Evolutionary conservation across 2,329 filamentous ascomycete species (phyloP).

Genomic region (Beauveria asiatica): DNA sequence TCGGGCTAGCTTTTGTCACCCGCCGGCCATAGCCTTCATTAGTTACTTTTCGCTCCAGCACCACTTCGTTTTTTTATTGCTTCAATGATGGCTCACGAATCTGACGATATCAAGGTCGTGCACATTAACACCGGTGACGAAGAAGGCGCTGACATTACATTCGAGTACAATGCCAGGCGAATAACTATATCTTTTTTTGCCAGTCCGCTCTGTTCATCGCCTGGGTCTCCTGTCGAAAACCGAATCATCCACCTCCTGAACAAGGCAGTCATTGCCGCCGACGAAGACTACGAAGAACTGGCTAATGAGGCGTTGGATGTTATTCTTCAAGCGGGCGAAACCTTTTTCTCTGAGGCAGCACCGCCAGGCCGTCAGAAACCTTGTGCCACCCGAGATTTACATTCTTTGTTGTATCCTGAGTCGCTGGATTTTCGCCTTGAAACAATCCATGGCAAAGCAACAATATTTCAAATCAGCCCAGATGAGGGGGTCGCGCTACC

Average conservation of each 20-base stretch:
- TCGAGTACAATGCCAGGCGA: conserved; percentile 4
- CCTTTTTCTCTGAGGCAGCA: not conserved
- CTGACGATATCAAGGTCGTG: not conserved
- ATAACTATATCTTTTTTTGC: not conserved
- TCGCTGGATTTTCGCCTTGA: not conserved
- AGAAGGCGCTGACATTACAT: not conserved
- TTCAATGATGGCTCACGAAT: not conserved
- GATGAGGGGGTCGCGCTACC: not conserved
- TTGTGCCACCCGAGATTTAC: not conserved
- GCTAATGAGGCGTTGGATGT: not conserved
- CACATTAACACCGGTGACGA: conserved; percentile 5
- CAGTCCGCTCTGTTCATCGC: too few relatives aligned
- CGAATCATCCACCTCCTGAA: not conserved
- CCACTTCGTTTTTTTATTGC: too few relatives aligned
- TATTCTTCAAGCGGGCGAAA: not conserved
- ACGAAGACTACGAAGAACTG: not conserved
- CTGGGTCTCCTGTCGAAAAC: not conserved
- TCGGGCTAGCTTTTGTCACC: too few relatives aligned
- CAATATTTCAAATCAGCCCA: not conserved
- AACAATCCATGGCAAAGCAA: not conserved
- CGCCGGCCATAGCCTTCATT: too few relatives aligned
- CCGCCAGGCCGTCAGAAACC: not conserved
- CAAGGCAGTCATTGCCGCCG: not conserved
- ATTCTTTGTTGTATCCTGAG: not conserved
- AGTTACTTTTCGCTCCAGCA: too few relatives aligned